Conservation (phyloP, 352 stramenopile species). For the Globisporangium uncinulatum region DNA sequence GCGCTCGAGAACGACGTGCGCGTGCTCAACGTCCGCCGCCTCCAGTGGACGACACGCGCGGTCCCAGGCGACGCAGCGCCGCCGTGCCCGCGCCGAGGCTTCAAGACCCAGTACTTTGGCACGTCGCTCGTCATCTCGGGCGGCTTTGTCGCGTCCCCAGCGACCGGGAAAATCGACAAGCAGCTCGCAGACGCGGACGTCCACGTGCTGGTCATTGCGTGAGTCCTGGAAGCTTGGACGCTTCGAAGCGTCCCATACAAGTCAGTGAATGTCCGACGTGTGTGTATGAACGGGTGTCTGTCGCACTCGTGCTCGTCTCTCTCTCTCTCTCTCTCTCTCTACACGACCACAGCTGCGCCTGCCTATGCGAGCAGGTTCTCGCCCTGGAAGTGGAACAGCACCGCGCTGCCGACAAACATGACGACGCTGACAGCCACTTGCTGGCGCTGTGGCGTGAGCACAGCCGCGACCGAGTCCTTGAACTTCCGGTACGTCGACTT, state of each 20-base stretch:
- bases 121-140: conserved; percentile 69
- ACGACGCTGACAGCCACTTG: conserved; percentile 64
- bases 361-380: conserved; percentile 74
- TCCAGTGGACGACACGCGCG: conserved; percentile 29
- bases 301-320: background rate
- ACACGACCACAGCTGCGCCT: background rate
- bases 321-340: conserved; percentile 3
- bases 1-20: conserved; percentile 46
- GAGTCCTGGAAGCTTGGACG: background rate
- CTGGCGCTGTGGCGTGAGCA: conserved; percentile 70
- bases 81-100: conserved; percentile 57
- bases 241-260: background rate
- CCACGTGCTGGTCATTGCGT: conserved; percentile 31
- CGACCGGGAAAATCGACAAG: conserved; percentile 35
- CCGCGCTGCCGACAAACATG: conserved; percentile 72
- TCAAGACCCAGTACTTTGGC: conserved; percentile 78
- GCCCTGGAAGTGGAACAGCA: conserved; percentile 78
- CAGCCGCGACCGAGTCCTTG: conserved; percentile 50
- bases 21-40: conserved; percentile 27
- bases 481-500: conserved; percentile 66
- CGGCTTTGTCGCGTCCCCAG: conserved; percentile 44
- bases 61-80: conserved; percentile 20
- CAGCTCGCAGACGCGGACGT: conserved; percentile 61
- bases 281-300: conserved; percentile 1
- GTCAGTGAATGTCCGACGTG: background rate